A percentile compares a stretch with the other conserved stretches of the same genome.
Evolutionary conservation across 2,329 filamentous ascomycete genomes (phyloP).

Genomic region (Epichloe bromicola): DNA sequence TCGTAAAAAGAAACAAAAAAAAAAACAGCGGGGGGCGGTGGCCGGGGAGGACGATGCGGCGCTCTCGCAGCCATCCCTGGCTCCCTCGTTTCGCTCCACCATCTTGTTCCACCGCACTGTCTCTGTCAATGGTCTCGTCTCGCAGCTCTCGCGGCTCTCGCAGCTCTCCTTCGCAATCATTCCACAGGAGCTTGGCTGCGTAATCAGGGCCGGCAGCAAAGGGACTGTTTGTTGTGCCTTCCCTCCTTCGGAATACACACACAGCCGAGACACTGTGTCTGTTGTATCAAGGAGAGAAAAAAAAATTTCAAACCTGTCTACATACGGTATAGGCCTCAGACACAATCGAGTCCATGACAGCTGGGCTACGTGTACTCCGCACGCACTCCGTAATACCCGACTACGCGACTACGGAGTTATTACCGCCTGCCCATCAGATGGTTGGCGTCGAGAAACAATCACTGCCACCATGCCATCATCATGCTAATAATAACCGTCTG

Average conservation of each 20-base stretch:
- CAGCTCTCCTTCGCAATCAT: neutral
- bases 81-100: conserved; percentile 3
- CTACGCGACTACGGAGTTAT: too few species aligned
- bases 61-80: neutral
- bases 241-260: neutral
- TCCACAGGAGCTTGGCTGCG: neutral
- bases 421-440: neutral
- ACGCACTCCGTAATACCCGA: too few species aligned
- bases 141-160: neutral
- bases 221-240: neutral
- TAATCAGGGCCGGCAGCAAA: neutral
- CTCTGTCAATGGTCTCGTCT: neutral
- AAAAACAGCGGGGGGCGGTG: neutral
- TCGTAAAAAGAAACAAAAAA: conserved; percentile 1
- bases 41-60: neutral
- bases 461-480: too few species aligned
- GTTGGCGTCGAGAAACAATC: neutral
- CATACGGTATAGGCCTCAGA: neutral
- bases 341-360: neutral
- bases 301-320: too few species aligned
- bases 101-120: neutral
- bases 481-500: too few species aligned
- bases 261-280: too few species aligned
- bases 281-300: too few species aligned
- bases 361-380: neutral